Evolutionary conservation across 805 yeast genomes (phyloP).

Genomic region (Teunomyces stri): DNA sequence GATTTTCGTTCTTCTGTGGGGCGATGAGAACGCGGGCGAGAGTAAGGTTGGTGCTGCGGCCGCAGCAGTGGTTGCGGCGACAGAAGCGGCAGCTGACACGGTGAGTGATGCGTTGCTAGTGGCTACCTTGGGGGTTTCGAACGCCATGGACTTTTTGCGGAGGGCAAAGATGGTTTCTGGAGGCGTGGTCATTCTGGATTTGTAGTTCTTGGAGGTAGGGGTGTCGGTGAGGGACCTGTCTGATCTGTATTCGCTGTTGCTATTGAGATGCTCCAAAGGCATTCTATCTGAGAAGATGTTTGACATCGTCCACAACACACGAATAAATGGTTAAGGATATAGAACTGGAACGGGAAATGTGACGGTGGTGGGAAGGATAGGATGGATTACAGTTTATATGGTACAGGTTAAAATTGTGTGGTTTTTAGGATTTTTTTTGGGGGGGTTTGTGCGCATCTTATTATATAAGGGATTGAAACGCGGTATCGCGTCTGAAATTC

Average conservation of each 20-base stretch:
- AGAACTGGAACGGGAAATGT: background rate
- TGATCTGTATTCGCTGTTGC: slow-evolving; percentile 5
- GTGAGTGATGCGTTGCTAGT: slow-evolving; percentile 1
- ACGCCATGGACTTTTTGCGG: slow-evolving; percentile 11
- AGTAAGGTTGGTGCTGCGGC: slow-evolving; percentile 19
- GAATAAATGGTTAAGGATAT: background rate
- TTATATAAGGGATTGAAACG: slow-evolving; percentile 4
- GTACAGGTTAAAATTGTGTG: slow-evolving; percentile 3
- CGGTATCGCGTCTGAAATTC: slow-evolving; percentile 1
- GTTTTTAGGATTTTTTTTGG: slow-evolving; percentile 1
- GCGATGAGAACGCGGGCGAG: slow-evolving; percentile 50
- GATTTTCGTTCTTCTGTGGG: slow-evolving; percentile 28
- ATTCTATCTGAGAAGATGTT: slow-evolving; percentile 4
- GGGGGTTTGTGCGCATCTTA: slow-evolving; percentile 4
- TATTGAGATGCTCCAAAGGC: slow-evolving; percentile 8
- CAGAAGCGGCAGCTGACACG: background rate
- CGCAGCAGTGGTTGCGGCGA: background rate
- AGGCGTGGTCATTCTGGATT: slow-evolving; percentile 35
- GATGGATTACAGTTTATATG: slow-evolving; percentile 3
- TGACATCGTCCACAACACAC: background rate
- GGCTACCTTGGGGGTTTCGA: slow-evolving; percentile 16
- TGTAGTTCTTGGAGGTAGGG: slow-evolving; percentile 18
- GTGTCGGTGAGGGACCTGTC: slow-evolving; percentile 18
- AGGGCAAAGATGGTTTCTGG: slow-evolving; percentile 25
- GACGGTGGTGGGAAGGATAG: background rate